Evolutionary conservation across 1,139 yeast species (phyloP), one percentile per base, ranked within the genome.

Genomic region (Yamadazyma atlantica): DNA sequence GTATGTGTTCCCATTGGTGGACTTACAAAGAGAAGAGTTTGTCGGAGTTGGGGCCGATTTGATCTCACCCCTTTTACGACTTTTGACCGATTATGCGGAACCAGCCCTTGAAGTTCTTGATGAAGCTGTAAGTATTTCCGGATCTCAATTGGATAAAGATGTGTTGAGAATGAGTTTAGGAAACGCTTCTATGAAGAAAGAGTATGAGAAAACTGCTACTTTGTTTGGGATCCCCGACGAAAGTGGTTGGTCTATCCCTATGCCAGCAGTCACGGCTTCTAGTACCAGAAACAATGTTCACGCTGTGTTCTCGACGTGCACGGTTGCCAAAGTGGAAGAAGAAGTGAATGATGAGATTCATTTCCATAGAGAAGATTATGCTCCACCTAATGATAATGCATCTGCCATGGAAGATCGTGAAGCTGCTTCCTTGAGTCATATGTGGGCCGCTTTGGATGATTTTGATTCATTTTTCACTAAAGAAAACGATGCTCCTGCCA

Each of bases 241-340:
- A n/a, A 82, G 83, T 55, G 99, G 99, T 1, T 94, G 99, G 99
- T 83, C 97, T 0, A 82, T 94, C 34, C 95, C 97, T 2, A 85
- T 86, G 92, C 96, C 97, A 0, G 86, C 90, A 0, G 80, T 86
- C 25, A 83, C 95, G 0, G 88, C 97, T 0, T 84, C 95, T 0
- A 78, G 85, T 10, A 87, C 97, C 0, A 69, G 97, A 46, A 87
- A 86, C 55, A 92, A 94, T 55, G 95, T 94, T 1, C 97, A 92
- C 59, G 90, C 97, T 0, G 98, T 92, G 2, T 92, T 87, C 55
- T 82, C 90, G 24, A 87, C 96, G 0, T 90, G 97, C 55, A 69
- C 70, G 3, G 35, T 61, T 1, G 45, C 57, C 12, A 45, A 56
- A 1, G 36, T 39, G n/a, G 58, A 57, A 10, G 62, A 55, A 15